phyloP scores from a whole-genome alignment of 2,329 filamentous ascomycete genomes.

The Penicillium aurantiogriseum region DNA sequence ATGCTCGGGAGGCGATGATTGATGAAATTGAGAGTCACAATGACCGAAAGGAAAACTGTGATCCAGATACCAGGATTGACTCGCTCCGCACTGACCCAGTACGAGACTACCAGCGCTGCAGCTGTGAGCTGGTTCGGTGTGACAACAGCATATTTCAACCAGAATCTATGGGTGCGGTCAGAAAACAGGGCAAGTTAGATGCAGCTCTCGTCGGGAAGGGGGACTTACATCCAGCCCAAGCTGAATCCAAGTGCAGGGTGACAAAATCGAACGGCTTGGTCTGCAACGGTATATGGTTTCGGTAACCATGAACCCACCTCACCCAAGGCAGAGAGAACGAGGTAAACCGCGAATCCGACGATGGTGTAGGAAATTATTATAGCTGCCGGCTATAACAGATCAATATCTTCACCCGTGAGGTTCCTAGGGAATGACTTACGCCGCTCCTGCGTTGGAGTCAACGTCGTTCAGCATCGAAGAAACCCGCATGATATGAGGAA shows the following conservation, averaged over 20 bases:
- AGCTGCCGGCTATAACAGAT: slow-evolving; percentile 30
- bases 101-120: slow-evolving; percentile 70
- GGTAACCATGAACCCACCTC: slow-evolving; percentile 82
- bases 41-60: slow-evolving; percentile 62
- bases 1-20: slow-evolving; percentile 66
- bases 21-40: slow-evolving; percentile 65
- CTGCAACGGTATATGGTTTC: slow-evolving; percentile 71
- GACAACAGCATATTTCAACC: slow-evolving; percentile 77
- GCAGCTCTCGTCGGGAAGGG: background rate
- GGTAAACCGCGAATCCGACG: slow-evolving; percentile 59
- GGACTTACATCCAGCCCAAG: slow-evolving; percentile 63
- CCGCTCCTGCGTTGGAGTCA: slow-evolving; percentile 25
- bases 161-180: slow-evolving; percentile 40
- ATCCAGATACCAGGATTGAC: slow-evolving; percentile 78
- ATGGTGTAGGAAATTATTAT: slow-evolving; percentile 39
- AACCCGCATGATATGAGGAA: background rate
- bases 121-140: slow-evolving; percentile 83
- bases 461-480: background rate
- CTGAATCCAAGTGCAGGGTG: slow-evolving; percentile 78
- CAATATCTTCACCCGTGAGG: background rate
- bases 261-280: slow-evolving; percentile 74
- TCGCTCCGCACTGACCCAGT: slow-evolving; percentile 64
- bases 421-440: slow-evolving; percentile 18
- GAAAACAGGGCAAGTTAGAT: background rate
- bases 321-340: slow-evolving; percentile 74